Evolutionary conservation across 768 basidiomycete genomes (phyloP).

Genomic region (Boletus subcaerulescens): DNA sequence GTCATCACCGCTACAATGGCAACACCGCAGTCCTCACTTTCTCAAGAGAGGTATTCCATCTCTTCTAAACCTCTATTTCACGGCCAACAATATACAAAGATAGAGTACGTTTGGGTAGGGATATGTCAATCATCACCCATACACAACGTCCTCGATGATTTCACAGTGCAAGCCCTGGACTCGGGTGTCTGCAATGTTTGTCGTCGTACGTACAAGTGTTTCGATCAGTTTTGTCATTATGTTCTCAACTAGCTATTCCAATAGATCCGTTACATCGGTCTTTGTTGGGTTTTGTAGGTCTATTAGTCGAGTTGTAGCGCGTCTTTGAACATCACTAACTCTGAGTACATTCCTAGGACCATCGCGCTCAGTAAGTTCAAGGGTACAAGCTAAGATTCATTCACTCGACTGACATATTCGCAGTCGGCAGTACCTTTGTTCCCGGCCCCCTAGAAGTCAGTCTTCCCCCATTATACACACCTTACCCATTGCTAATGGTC

Average conservation of each 20-base stretch:
- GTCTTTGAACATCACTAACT: not conserved
- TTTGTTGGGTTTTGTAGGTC: not conserved
- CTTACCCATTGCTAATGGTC: not conserved
- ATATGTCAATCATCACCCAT: not conserved
- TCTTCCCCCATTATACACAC: not conserved
- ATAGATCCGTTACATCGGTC: not conserved
- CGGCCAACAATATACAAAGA: not conserved
- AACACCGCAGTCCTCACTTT: not conserved
- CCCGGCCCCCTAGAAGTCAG: not conserved
- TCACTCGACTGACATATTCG: fast-evolving
- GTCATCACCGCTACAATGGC: not conserved
- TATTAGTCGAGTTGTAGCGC: not conserved
- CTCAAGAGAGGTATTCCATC: not conserved
- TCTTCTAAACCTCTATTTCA: not conserved
- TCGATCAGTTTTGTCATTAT: not conserved
- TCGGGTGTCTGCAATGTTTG: not conserved
- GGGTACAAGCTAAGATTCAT: not conserved
- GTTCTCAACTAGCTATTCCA: not conserved
- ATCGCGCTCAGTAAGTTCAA: not conserved
- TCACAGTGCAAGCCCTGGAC: not conserved
- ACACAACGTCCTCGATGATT: not conserved
- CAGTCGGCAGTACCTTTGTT: not conserved
- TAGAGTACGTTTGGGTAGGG: not conserved
- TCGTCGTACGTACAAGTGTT: not conserved
- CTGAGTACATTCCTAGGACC: not conserved